These are phyloP conservation scores for Phaeosphaeriaceae sp. DNA, from an alignment of 2,329 filamentous ascomycete species.

Conservation along the genomic window DNA sequence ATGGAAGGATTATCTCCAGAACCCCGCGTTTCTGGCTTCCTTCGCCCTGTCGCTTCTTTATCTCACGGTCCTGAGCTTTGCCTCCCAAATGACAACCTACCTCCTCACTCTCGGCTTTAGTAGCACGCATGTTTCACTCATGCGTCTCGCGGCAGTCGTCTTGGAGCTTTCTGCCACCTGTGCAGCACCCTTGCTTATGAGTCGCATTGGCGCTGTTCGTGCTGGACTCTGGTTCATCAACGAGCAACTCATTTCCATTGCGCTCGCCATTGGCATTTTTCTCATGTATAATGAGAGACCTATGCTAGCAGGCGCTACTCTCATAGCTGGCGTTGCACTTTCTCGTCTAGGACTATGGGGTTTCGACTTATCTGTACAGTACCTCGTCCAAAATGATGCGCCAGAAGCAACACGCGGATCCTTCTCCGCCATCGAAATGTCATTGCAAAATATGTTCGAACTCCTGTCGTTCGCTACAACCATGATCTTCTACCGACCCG, in stretches of 20 bases:
- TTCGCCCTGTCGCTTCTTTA: slow-evolving; percentile 66
- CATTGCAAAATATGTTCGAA: slow-evolving; percentile 73
- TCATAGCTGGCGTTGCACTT: slow-evolving; percentile 49
- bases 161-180: slow-evolving; percentile 69
- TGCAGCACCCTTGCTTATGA: slow-evolving; percentile 63
- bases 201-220: slow-evolving; percentile 59
- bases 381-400: slow-evolving; percentile 55
- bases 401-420: slow-evolving; percentile 59
- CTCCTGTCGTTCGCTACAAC: slow-evolving; percentile 70
- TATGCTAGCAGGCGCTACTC: slow-evolving; percentile 32
- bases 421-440: slow-evolving; percentile 72
- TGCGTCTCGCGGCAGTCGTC: slow-evolving; percentile 59
- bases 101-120: slow-evolving; percentile 62
- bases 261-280: slow-evolving; percentile 47
- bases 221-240: slow-evolving; percentile 73
- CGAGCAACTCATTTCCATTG: slow-evolving; percentile 67
- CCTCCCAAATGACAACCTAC: slow-evolving; percentile 69
- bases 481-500: slow-evolving; percentile 66
- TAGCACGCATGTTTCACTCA: slow-evolving; percentile 59
- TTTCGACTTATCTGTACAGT: slow-evolving; percentile 56
- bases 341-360: slow-evolving; percentile 56
- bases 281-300: slow-evolving; percentile 15
- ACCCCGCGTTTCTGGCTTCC: slow-evolving; percentile 66
- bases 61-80: slow-evolving; percentile 55
- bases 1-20: slow-evolving; percentile 56